A percentile compares a stretch with the other conserved stretches of the same genome.
These are phyloP conservation scores for Carex scoparia DNA, from an alignment of 176 grass and related monocot species.

Conservation along the genomic window DNA sequence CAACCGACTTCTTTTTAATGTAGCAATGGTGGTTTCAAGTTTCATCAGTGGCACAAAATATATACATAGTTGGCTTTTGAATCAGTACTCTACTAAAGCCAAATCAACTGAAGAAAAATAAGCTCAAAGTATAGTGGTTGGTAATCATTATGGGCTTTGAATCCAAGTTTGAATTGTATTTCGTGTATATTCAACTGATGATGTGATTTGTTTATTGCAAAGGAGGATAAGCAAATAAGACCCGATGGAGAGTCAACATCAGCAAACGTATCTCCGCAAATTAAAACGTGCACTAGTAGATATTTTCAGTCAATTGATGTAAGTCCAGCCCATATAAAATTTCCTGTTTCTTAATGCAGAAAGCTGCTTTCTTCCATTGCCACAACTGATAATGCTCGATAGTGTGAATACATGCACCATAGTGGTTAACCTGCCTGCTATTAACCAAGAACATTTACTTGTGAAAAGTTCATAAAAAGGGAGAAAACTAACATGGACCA, in stretches of 20 bases:
- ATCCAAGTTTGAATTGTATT: background rate
- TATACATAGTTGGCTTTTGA: background rate
- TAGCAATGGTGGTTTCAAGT: background rate
- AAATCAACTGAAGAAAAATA: background rate
- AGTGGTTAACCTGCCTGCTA: background rate
- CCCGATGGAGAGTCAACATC: conserved; percentile 20
- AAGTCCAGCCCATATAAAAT: background rate
- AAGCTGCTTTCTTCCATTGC: background rate
- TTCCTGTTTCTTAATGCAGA: background rate
- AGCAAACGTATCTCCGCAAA: conserved; percentile 17
- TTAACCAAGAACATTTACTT: background rate
- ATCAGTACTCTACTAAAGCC: background rate
- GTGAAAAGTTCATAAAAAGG: background rate
- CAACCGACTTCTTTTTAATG: background rate
- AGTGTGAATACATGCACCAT: background rate
- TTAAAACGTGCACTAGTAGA: background rate
- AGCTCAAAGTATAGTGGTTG: background rate
- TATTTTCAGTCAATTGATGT: conserved; percentile 22
- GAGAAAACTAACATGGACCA: background rate
- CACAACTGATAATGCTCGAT: background rate
- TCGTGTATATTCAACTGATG: conserved; percentile 5
- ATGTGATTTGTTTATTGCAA: conserved; percentile 2
- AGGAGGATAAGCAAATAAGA: conserved; percentile 20
- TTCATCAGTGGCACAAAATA: background rate
- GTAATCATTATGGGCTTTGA: background rate